Conservation (phyloP, 2,329 filamentous ascomycete genomes). For the Alternaria ventricosa region DNA sequence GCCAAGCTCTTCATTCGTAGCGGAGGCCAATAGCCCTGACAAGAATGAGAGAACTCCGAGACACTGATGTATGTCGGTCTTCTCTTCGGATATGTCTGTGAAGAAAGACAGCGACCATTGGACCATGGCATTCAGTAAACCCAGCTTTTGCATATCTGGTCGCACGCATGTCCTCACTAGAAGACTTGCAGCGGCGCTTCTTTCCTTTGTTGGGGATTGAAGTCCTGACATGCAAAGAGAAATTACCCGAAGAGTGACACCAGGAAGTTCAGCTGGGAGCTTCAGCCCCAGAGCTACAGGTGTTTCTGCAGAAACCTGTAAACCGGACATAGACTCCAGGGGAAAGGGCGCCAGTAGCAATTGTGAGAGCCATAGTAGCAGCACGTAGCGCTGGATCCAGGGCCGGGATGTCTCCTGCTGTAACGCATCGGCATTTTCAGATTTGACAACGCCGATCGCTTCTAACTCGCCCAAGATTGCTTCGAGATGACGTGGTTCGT, state of each 20-base stretch:
- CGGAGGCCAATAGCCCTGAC: constrained; percentile 73
- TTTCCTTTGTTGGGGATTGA: constrained; percentile 79
- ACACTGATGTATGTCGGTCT: constrained; percentile 71
- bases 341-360: constrained; percentile 79
- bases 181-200: constrained; percentile 83
- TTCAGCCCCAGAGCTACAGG: constrained; percentile 52
- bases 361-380: constrained; percentile 77
- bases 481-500: constrained; percentile 86
- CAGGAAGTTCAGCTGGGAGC: constrained; percentile 69
- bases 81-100: constrained; percentile 51
- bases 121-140: constrained; percentile 71
- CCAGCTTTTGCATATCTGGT: constrained; percentile 83
- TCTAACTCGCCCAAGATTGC: constrained; percentile 79
- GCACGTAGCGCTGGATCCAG: constrained; percentile 90
- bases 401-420: constrained; percentile 28
- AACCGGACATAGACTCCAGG: constrained; percentile 77
- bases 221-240: constrained; percentile 75
- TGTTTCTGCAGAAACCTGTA: constrained; percentile 39
- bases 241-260: constrained; percentile 73
- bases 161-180: constrained; percentile 83
- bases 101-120: constrained; percentile 73
- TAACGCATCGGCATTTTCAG: constrained; percentile 17
- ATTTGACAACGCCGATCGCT: constrained; percentile 51
- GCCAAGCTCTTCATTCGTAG: constrained; percentile 77
- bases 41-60: constrained; percentile 83